Base-by-base conservation (phyloP, 495 filamentous ascomycete species). In the Parmelia sp. region DNA sequence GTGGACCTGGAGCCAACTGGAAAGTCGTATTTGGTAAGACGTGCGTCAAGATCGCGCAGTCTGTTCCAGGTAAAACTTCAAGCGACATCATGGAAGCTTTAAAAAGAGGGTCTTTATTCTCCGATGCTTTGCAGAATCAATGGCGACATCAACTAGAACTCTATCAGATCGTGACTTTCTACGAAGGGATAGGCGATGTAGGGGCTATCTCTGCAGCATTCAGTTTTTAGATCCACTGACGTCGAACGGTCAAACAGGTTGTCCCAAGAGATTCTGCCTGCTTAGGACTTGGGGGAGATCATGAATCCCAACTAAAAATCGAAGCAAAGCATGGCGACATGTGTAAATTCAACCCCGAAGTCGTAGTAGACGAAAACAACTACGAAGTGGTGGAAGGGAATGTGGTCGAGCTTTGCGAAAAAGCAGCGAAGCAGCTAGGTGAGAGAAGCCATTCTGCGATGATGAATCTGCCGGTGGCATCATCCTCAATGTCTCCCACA, bases 81-180 rank as follows among this genome's bases (percentile, higher is more conserved):
- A 64, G 58, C 3, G 65, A 66, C 37, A 64, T 66, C n/a, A 63
- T 58, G 36, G 37, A 66, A 42, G 40, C 65, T 27, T 29, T 66
- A 17, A 36, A 59, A 31, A 44, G 58, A 37, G 53, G 61, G 1
- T 66, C 65, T 17, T 27, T 66, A 23, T 66, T 63, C 21, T 39
- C 61, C 1, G 49, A 66, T 19, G 3, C 35, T 9, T 27, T 66
- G n/a, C 47, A 63, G 42, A 44, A 47, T 27, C 42, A 47, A 11
- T 66, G 49, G 36, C 5, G 65, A 33, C 60, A 66, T 37, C 61
- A 66, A 19, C 65, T 66, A n/a, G 61, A 66, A 17, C 14, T 17
- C 12, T 64, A 66, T 31, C 25, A 64, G 5, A 64, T 66, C 40
- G 65, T 66, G 33, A 55, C 65, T 15, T 66, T 66, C 40, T 66